Percentiles rank a stretch among this genome's conserved stretches.
Conservation (phyloP, 768 basidiomycete genomes). For the Naganishia vishniacii region DNA sequence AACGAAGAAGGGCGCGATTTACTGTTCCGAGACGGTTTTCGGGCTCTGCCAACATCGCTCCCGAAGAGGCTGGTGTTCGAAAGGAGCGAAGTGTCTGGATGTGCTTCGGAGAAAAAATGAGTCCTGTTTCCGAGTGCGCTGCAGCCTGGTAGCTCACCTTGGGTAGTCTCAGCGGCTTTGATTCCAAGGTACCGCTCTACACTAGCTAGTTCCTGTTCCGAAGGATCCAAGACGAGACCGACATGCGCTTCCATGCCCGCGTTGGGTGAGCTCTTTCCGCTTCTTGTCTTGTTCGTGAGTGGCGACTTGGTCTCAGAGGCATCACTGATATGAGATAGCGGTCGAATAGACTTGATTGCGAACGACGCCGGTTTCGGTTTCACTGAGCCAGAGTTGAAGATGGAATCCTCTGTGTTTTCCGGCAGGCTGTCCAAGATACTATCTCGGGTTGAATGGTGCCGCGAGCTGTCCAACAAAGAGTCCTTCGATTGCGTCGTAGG, state of each 20-base stretch:
- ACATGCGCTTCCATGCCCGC: neutral
- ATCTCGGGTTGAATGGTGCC: neutral
- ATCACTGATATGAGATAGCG: slow-evolving; percentile 9
- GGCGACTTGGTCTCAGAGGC: neutral
- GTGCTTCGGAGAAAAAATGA: neutral
- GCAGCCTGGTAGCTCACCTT: too few species aligned
- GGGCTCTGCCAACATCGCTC: neutral
- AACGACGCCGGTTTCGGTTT: neutral
- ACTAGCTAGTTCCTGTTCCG: neutral
- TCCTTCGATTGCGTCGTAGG: neutral
- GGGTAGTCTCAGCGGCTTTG: too few species aligned
- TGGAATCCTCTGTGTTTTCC: slow-evolving; percentile 10
- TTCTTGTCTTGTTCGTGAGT: neutral
- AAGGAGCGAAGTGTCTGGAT: neutral
- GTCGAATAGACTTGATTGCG: slow-evolving; percentile 7
- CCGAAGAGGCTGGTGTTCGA: neutral
- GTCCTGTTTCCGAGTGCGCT: too few species aligned
- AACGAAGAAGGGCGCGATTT: slow-evolving; percentile 3
- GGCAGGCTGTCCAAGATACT: slow-evolving; percentile 1
- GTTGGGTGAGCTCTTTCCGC: neutral
- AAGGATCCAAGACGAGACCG: too few species aligned
- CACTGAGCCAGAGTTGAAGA: slow-evolving; percentile 4
- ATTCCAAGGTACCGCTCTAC: neutral
- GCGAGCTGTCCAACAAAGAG: slow-evolving; percentile 18
- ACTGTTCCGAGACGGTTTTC: neutral